phyloP scores from a whole-genome alignment of 106 monocot genomes.

The Allium fistulosum region DNA sequence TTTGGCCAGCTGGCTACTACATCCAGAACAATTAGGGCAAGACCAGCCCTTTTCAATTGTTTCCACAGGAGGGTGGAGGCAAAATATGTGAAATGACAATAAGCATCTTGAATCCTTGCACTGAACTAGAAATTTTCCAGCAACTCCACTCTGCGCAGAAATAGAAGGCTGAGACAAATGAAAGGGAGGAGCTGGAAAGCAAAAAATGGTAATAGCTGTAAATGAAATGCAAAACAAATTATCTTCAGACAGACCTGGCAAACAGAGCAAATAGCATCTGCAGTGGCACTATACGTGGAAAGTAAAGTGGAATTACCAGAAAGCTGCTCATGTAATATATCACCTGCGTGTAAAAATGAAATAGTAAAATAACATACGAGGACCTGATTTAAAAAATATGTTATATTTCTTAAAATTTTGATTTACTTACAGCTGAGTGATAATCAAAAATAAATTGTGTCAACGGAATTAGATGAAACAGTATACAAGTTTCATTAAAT shows the following conservation, averaged over 20 bases:
- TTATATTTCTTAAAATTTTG: no score
- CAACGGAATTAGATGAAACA: no score
- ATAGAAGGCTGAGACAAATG: background rate
- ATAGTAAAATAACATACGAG: no score
- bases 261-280: constrained; percentile 17
- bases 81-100: constrained; percentile 25
- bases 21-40: constrained; percentile 22
- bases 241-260: constrained; percentile 28
- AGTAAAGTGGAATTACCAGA: constrained; percentile 9
- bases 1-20: background rate
- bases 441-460: no score
- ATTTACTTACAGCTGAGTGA: no score
- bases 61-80: constrained; percentile 29
- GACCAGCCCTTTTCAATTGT: constrained; percentile 14
- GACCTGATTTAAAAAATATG: no score
- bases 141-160: constrained; percentile 17
- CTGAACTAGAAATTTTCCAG: constrained; percentile 13
- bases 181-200: background rate
- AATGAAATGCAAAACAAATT: no score
- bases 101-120: constrained; percentile 22
- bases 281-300: background rate
- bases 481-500: no score
- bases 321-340: constrained; percentile 11
- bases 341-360: constrained; percentile 6
- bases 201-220: no score